phyloP scores from a whole-genome alignment of 306 rosid species.

The Cyamopsis tetragonoloba region DNA sequence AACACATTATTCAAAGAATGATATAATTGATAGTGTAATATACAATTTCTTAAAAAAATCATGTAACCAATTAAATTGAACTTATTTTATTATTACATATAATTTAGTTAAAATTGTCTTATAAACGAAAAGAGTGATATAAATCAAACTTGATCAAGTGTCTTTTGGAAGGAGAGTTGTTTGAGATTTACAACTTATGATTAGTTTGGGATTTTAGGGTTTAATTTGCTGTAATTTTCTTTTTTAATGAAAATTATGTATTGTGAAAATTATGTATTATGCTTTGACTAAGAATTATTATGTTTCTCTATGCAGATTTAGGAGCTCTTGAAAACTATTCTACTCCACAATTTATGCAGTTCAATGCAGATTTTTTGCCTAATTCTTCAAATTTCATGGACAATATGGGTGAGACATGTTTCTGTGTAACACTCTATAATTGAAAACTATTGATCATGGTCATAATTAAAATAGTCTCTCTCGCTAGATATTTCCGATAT shows the following conservation, averaged over 20 bases:
- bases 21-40: no score
- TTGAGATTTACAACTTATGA: not conserved
- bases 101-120: no score
- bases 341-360: conserved; percentile 79
- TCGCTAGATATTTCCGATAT: no score
- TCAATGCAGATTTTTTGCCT: conserved; percentile 75
- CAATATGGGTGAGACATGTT: no score
- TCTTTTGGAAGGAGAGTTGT: not conserved
- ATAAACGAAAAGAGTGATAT: no score
- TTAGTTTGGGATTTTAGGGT: conserved; percentile 32
- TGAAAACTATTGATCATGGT: no score
- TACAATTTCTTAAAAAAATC: no score
- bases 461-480: no score
- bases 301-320: conserved; percentile 61
- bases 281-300: not conserved
- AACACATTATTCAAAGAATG: no score
- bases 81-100: no score
- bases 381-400: conserved; percentile 79
- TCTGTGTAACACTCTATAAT: no score
- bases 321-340: conserved; percentile 79
- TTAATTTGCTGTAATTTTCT: not conserved
- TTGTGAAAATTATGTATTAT: not conserved
- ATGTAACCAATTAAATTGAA: no score
- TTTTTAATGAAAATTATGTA: not conserved
- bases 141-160: not conserved